Base-by-base conservation (phyloP, 1,284 basidiomycete species). In the Puccinia hordei region DNA sequence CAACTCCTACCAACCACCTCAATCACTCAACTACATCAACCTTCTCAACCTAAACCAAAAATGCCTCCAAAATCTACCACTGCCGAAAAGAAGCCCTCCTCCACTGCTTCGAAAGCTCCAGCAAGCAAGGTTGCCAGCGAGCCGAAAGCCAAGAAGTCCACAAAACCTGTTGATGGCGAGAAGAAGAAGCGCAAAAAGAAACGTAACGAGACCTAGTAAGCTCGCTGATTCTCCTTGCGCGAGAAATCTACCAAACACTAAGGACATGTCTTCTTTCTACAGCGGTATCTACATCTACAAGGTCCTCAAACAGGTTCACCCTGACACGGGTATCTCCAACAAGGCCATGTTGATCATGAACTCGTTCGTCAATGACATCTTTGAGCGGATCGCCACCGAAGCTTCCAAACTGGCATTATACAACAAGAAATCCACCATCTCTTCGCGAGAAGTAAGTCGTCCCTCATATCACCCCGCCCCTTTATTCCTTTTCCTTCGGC, bases 341-440 rank as follows among this genome's bases (percentile, higher is more conserved):
- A 87, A 87, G 85, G 86, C 86, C 81, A 87, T 87, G 86, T 84
- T 86, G 81, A 87, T 85, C 81, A 82, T 85, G 44, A 82, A 76
- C 81, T 72, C 53, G 76, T 87, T 87, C 82, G 86, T 87, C 82
- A 86, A 87, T 83, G 87, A 87, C 83, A 87, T 87, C 83, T 87
- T 87, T 81, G 87, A 87, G 85, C 84, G 87, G 81, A 85, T 87
- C 82, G 85, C 85, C 61, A 81, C 83, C 63, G 85, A 86, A 84
- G 84, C 85, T 59, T 85, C 85, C 82, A 86, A 86, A 83, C 84
- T 86, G 49, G 85, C 85, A 81, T 83, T 83, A 15, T 95, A 95
- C 89, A 94, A 93, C 82, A 94, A 94, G 89, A 94, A 94, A 88
- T 93, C 93, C 13, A 96, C 93, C 76, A 74, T 86, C 84, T 84